Percentiles rank a stretch among this genome's conserved stretches.
These are phyloP conservation scores for Helenozyma baotianmanensis DNA, from an alignment of 805 yeast genomes.

Conservation along the genomic window DNA sequence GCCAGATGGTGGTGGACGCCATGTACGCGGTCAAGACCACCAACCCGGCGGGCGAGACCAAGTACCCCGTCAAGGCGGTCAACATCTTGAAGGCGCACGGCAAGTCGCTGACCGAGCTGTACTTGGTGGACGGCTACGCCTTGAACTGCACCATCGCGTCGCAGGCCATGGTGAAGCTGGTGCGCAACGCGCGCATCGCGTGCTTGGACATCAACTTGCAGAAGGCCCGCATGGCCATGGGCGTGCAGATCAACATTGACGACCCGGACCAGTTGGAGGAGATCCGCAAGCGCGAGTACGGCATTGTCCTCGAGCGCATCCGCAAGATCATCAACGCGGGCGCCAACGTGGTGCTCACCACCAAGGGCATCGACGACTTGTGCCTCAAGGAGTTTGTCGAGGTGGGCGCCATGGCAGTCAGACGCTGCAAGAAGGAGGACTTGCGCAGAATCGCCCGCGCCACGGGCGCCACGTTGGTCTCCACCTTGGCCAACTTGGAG, in stretches of 20 bases:
- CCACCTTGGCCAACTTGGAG: slow-evolving; percentile 87
- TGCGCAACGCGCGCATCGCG: slow-evolving; percentile 75
- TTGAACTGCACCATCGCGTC: slow-evolving; percentile 95
- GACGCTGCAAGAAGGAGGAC: slow-evolving; percentile 96
- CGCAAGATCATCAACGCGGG: slow-evolving; percentile 79
- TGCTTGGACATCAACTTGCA: slow-evolving; percentile 89
- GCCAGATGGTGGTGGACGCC: slow-evolving; percentile 90
- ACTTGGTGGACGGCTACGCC: slow-evolving; percentile 90
- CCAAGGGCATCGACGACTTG: slow-evolving; percentile 92
- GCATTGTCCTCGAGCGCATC: slow-evolving; percentile 77
- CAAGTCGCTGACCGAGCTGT: slow-evolving; percentile 81
- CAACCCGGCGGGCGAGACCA: slow-evolving; percentile 79
- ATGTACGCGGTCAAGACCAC: slow-evolving; percentile 91
- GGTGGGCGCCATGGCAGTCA: slow-evolving; percentile 88
- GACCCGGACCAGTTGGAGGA: slow-evolving; percentile 97
- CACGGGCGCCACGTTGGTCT: slow-evolving; percentile 89
- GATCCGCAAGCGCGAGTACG: slow-evolving; percentile 83
- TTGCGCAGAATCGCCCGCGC: slow-evolving; percentile 95
- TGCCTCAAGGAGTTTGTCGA: slow-evolving; percentile 89
- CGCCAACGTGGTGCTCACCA: slow-evolving; percentile 88
- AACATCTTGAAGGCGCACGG: slow-evolving; percentile 96
- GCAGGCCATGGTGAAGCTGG: slow-evolving; percentile 85
- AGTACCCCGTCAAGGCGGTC: slow-evolving; percentile 96
- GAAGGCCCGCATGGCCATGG: slow-evolving; percentile 96
- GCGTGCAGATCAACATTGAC: slow-evolving; percentile 93